Evolutionary conservation across 768 basidiomycete species (phyloP).

Genomic region (Tylopilus balloui): DNA sequence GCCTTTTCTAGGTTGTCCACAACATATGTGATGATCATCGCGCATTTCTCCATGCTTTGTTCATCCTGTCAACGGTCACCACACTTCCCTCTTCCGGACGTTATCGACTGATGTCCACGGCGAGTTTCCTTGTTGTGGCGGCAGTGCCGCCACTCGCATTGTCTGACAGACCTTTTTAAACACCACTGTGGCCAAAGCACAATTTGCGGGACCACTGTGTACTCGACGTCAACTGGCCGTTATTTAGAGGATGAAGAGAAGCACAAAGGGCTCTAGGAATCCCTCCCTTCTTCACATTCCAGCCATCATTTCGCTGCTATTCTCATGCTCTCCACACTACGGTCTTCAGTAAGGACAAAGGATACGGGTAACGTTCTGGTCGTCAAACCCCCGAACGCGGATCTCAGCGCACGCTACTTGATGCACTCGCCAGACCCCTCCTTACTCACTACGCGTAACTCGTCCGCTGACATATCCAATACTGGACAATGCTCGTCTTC

Average conservation of each 20-base stretch:
- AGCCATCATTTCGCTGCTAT: not conserved
- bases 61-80: slow-evolving; percentile 9
- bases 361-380: not conserved
- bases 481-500: not conserved
- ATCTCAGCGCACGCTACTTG: slow-evolving; percentile 8
- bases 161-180: slow-evolving; percentile 6
- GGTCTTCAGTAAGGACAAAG: slow-evolving; percentile 1
- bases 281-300: not conserved
- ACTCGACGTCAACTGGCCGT: slow-evolving; percentile 8
- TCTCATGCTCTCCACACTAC: slow-evolving; percentile 6
- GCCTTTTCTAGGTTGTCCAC: slow-evolving; percentile 14
- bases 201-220: slow-evolving; percentile 2
- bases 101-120: slow-evolving; percentile 5
- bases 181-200: slow-evolving; percentile 20
- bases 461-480: slow-evolving; percentile 9
- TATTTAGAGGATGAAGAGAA: slow-evolving; percentile 1
- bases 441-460: slow-evolving; percentile 3
- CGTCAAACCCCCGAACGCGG: not conserved
- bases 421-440: slow-evolving; percentile 9
- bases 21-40: slow-evolving; percentile 1
- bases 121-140: slow-evolving; percentile 13
- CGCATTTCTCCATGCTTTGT: slow-evolving; percentile 22
- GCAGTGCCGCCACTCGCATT: slow-evolving; percentile 19
- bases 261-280: slow-evolving; percentile 18
- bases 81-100: not conserved